A percentile compares a stretch with the other conserved stretches of the same genome.
These are phyloP conservation scores for Aristolochia contorta DNA, from an alignment of 164 flowering plant species.

Conservation along the genomic window DNA sequence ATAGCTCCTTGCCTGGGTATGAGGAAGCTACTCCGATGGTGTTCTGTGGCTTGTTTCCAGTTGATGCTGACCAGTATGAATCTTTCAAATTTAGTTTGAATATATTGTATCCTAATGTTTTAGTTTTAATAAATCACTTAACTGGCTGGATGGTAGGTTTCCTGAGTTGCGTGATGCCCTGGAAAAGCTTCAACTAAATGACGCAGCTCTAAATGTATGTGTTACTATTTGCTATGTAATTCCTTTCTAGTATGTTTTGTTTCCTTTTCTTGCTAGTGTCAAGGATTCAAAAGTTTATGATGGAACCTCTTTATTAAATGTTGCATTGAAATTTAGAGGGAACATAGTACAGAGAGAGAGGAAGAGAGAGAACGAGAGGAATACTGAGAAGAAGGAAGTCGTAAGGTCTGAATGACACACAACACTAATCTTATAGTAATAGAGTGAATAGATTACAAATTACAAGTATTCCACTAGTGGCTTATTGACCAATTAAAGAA, in stretches of 20 bases:
- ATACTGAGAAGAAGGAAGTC: too few species aligned
- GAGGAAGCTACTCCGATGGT: slow-evolving; percentile 98
- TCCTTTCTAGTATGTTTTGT: too few species aligned
- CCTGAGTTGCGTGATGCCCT: slow-evolving; percentile 90
- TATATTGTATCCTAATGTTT: neutral
- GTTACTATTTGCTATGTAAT: too few species aligned
- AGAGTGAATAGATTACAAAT: too few species aligned
- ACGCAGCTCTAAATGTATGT: slow-evolving; percentile 84
- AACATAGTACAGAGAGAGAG: too few species aligned
- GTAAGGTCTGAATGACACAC: too few species aligned
- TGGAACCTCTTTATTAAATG: neutral
- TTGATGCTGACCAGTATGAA: slow-evolving; percentile 89
- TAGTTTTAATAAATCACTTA: neutral
- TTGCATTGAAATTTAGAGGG: too few species aligned
- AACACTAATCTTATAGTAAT: too few species aligned
- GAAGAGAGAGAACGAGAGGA: too few species aligned
- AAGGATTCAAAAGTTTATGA: neutral
- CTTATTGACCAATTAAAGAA: too few species aligned
- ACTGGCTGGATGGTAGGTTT: slow-evolving; percentile 37
- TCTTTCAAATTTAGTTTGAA: slow-evolving; percentile 7
- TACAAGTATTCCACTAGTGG: too few species aligned
- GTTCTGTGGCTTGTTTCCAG: slow-evolving; percentile 95
- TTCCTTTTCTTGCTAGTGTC: too few species aligned
- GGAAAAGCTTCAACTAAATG: slow-evolving; percentile 93
- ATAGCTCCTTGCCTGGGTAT: slow-evolving; percentile 80